phyloP scores from a whole-genome alignment of 2,329 filamentous ascomycete genomes.

The Remersonia thermophila region DNA sequence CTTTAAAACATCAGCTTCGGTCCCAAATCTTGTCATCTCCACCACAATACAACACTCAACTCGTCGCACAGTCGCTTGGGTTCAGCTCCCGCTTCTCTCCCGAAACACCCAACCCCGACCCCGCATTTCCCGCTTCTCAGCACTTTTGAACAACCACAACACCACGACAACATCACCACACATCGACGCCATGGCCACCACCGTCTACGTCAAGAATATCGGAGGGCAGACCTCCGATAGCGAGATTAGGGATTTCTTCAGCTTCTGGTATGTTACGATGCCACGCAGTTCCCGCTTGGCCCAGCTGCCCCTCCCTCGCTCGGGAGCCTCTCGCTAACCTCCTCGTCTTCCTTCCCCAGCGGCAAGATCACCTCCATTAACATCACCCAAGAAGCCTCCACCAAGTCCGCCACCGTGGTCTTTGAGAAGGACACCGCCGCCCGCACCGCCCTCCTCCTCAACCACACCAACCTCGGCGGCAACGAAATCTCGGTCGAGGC shows the following conservation, averaged over 20 bases:
- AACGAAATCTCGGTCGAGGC: conserved; percentile 69
- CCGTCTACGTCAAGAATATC: conserved; percentile 86
- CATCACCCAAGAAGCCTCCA: conserved; percentile 54
- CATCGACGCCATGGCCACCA: conserved; percentile 42
- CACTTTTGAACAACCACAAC: neutral
- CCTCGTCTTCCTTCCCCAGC: conserved; percentile 32
- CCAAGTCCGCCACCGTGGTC: conserved; percentile 78
- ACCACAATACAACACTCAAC: too few relatives aligned
- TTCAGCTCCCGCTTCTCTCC: too few relatives aligned
- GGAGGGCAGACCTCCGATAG: conserved; percentile 69
- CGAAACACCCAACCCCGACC: too few relatives aligned
- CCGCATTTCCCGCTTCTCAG: neutral
- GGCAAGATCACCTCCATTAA: conserved; percentile 84
- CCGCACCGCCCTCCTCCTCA: conserved; percentile 90
- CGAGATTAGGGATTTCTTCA: conserved; percentile 94
- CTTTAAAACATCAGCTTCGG: too few relatives aligned
- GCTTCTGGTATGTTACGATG: conserved; percentile 80
- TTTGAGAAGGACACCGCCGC: conserved; percentile 96
- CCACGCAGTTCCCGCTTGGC: too few relatives aligned
- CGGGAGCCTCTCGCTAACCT: neutral
- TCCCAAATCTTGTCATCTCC: too few relatives aligned
- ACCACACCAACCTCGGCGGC: conserved; percentile 87
- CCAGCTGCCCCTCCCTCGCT: too few relatives aligned
- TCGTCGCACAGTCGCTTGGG: too few relatives aligned
- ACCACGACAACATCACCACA: neutral